Base-by-base conservation (phyloP, 2,329 filamentous ascomycete genomes). In the Xenosphaeropsis pyriputrescens region DNA sequence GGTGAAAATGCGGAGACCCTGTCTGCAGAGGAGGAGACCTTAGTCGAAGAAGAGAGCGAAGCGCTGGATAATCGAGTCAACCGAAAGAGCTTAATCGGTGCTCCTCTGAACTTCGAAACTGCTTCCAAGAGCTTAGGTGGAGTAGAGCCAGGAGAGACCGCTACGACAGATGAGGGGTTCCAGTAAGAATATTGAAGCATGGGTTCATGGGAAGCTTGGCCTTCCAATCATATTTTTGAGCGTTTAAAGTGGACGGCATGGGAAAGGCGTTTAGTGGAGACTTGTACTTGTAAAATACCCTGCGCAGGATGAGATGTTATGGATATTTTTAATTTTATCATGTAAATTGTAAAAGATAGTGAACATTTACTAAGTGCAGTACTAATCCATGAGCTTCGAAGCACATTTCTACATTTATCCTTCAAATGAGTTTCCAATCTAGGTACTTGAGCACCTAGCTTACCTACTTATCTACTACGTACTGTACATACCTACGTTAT, bases 71-170 rank as follows among this genome's bases (percentile, higher is more conserved):
- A 60, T 35, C 61, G 66, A 18, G 61, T 60, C 38, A 67, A 70
- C 47, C 64, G 75, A 41, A 63, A 65, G 41, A 80, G 76, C 45
- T 55, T 72, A 22, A 64, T 72, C 35, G 65, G 61, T 22, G 57
- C 58, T 35, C 56, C 57, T 34, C 22, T 26, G 22, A 26, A 5
- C 22, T 26, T 26, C 12, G 22, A 5, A 26, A 26, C 22, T 26
- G 22, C 3, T 26, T 9, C 22, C 22, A 26, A 9, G 8, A 26
- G 8, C 22, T 11, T 11, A 9, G 22, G 22, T 26, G 22, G 22
- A 26, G 8, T 11, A 26, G 22, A 26, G 4, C 12, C 22, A 26
- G 22, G 22, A 26, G 22, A 26, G 3, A 9, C 4, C 22, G 8
- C 12, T 11, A 9, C 41, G 13, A 45, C 42, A 22, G 16, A 36